These are phyloP conservation scores for Trichoderma semiorbis DNA, from an alignment of 2,329 filamentous ascomycete species.

Conservation along the genomic window DNA sequence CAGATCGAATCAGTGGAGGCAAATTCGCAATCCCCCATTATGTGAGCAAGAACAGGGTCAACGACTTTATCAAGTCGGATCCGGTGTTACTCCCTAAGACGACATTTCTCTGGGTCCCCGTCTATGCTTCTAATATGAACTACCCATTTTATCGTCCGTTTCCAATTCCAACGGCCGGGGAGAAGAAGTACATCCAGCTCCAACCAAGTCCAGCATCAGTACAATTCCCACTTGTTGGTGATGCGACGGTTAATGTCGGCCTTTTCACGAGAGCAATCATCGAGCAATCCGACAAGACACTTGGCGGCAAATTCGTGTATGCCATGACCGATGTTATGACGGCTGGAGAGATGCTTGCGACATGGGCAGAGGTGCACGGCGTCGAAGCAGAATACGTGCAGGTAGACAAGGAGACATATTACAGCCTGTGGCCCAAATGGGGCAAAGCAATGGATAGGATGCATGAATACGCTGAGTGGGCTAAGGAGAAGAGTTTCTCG, in stretches of 20 bases:
- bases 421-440: background rate
- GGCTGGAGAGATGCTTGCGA: background rate
- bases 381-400: background rate
- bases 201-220: background rate
- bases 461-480: background rate
- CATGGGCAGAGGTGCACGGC: background rate
- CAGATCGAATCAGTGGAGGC: background rate
- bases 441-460: background rate
- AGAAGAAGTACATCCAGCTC: background rate
- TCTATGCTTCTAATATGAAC: background rate
- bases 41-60: background rate
- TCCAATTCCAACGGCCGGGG: background rate
- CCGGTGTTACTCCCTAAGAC: background rate
- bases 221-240: background rate
- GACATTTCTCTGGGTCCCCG: background rate
- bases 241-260: background rate
- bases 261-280: background rate
- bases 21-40: background rate
- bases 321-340: background rate
- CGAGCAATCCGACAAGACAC: background rate
- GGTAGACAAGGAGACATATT: background rate
- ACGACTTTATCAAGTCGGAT: background rate
- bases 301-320: background rate
- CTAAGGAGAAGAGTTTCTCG: background rate
- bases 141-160: background rate